Conservation (phyloP, 306 rosid genomes). For the Spatholobus suberectus region DNA sequence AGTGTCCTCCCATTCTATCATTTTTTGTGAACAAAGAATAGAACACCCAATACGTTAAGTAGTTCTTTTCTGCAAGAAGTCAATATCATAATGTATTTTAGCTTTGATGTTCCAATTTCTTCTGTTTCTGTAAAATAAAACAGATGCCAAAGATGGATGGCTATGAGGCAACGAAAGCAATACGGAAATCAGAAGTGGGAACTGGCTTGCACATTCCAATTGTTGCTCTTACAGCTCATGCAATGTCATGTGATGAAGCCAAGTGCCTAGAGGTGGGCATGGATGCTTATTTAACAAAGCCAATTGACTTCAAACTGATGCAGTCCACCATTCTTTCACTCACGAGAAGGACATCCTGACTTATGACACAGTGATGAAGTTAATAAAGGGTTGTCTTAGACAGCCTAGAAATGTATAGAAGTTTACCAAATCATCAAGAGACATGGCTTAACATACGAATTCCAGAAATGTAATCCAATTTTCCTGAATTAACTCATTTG, state of each 20-base stretch:
- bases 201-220: constrained; percentile 79
- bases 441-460: constrained; percentile 2
- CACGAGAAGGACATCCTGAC: constrained; percentile 56
- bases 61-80: neutral
- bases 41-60: neutral
- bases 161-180: constrained; percentile 92
- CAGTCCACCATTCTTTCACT: constrained; percentile 95
- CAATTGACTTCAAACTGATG: constrained; percentile 94
- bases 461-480: constrained; percentile 25
- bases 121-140: constrained; percentile 27
- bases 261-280: constrained; percentile 95
- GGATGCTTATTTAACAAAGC: constrained; percentile 96
- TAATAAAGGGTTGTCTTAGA: constrained; percentile 34
- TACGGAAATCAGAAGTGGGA: constrained; percentile 83
- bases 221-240: constrained; percentile 98
- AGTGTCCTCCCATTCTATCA: neutral
- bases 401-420: constrained; percentile 28
- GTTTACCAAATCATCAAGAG: constrained; percentile 17
- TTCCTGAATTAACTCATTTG: constrained; percentile 28
- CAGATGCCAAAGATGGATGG: constrained; percentile 99
- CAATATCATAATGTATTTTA: neutral
- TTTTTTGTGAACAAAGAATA: neutral
- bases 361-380: constrained; percentile 26
- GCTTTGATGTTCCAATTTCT: constrained; percentile 7
- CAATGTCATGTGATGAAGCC: constrained; percentile 98